These are phyloP conservation scores for Aspergillus novofumigatus DNA, from an alignment of 2,329 filamentous ascomycete species.

Conservation along the genomic window DNA sequence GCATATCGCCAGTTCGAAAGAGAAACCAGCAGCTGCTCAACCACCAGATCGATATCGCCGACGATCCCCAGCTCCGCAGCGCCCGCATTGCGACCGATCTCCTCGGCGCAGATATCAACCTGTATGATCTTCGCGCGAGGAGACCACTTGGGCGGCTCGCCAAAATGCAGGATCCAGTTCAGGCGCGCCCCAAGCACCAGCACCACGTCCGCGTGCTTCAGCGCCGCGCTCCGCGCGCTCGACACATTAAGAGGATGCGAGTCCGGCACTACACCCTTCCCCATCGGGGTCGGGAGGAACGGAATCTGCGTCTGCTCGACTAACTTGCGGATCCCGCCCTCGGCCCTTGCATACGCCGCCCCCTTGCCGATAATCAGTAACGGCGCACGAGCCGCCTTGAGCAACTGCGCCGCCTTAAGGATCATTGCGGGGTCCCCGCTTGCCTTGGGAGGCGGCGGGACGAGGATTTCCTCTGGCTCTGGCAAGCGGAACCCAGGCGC, in stretches of 20 bases:
- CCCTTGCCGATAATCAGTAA: conserved; percentile 55
- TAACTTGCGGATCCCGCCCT: conserved; percentile 42
- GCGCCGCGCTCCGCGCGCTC: conserved; percentile 50
- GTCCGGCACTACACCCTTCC: conserved; percentile 54
- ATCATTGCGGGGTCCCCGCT: conserved; percentile 44
- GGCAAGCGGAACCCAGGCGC: conserved; percentile 16
- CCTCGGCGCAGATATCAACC: conserved; percentile 52
- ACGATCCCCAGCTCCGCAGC: conserved; percentile 47
- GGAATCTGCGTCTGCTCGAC: conserved; percentile 48
- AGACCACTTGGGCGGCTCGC: conserved; percentile 53
- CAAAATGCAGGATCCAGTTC: conserved; percentile 58
- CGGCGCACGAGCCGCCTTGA: conserved; percentile 48
- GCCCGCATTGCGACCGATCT: conserved; percentile 50
- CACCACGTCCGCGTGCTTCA: conserved; percentile 53
- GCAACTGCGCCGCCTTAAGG: conserved; percentile 38
- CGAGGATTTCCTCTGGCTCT: conserved; percentile 26
- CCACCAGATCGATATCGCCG: conserved; percentile 50
- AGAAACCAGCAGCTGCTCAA: conserved; percentile 42
- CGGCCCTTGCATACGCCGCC: conserved; percentile 51
- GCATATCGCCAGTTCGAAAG: conserved; percentile 46
- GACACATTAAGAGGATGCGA: conserved; percentile 51
- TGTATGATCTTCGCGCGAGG: conserved; percentile 50
- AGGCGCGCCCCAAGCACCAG: conserved; percentile 52
- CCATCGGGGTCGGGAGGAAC: conserved; percentile 57
- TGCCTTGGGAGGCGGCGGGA: conserved; percentile 41